Evolutionary conservation across 2,329 filamentous ascomycete species (phyloP).

Genomic region (Fusarium praegraminearum): DNA sequence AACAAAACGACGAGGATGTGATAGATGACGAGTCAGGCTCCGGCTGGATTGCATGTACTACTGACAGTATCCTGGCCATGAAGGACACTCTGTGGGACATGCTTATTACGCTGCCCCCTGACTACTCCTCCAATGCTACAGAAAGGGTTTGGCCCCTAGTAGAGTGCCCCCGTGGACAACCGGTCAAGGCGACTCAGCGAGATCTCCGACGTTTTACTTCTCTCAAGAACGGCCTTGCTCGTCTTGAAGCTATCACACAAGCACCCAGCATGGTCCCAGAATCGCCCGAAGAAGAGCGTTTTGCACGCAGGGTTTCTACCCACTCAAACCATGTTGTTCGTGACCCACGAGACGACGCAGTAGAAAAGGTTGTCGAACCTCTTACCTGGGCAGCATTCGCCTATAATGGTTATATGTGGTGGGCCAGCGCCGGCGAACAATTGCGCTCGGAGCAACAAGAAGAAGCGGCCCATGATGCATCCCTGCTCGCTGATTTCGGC

Average conservation of each 20-base stretch:
- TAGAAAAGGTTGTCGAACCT: constrained; percentile 71
- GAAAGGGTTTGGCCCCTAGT: constrained; percentile 81
- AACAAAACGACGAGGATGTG: constrained; percentile 52
- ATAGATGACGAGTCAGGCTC: constrained; percentile 62
- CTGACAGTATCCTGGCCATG: constrained; percentile 89
- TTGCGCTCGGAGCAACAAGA: constrained; percentile 70
- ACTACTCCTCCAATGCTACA: constrained; percentile 67
- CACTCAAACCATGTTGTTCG: constrained; percentile 47
- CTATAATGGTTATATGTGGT: constrained; percentile 89
- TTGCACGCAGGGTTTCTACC: constrained; percentile 46
- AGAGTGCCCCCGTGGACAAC: constrained; percentile 71
- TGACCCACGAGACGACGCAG: constrained; percentile 60
- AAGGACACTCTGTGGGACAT: constrained; percentile 92
- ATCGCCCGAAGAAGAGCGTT: constrained; percentile 47
- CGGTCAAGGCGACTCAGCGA: constrained; percentile 87
- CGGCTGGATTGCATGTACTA: constrained; percentile 95
- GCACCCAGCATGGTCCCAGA: constrained; percentile 45
- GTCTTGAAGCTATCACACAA: constrained; percentile 52
- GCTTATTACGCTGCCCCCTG: constrained; percentile 82
- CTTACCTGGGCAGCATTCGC: constrained; percentile 79
- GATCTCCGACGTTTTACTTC: constrained; percentile 84
- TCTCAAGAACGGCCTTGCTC: constrained; percentile 72
- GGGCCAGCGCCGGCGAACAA: constrained; percentile 85
- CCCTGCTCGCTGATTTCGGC: constrained; percentile 66
- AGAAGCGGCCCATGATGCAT: constrained; percentile 65